Evolutionary conservation across 805 yeast genomes (phyloP).

Genomic region (Barnettozyma botsteinii): DNA sequence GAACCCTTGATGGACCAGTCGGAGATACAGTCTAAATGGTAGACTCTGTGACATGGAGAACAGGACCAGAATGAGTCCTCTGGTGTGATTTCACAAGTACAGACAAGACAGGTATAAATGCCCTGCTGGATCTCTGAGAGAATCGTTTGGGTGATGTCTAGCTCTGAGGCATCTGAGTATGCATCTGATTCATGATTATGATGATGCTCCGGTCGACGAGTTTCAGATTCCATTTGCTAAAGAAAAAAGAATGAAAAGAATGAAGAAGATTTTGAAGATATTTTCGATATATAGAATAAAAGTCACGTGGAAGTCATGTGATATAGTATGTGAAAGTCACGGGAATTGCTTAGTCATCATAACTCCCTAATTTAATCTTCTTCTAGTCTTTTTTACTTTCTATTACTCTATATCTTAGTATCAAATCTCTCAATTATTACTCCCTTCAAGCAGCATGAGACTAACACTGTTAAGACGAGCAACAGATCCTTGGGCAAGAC

Average conservation of each 20-base stretch:
- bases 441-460: constrained; percentile 19
- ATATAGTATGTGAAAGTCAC: no score
- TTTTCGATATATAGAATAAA: background rate
- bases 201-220: constrained; percentile 1
- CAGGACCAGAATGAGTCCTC: constrained; percentile 76
- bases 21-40: constrained; percentile 76
- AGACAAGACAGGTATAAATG: constrained; percentile 78
- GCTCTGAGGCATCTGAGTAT: constrained; percentile 15
- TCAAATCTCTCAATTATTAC: no score
- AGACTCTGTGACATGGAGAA: constrained; percentile 68
- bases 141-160: constrained; percentile 31
- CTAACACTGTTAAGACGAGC: constrained; percentile 13
- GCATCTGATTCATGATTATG: background rate
- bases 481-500: constrained; percentile 45
- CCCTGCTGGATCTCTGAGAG: constrained; percentile 57
- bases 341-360: no score
- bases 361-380: no score
- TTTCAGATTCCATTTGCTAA: constrained; percentile 1
- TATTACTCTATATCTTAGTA: no score
- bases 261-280: background rate
- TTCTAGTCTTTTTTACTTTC: no score
- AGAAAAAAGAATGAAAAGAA: background rate
- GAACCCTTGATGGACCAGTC: constrained; percentile 84
- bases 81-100: constrained; percentile 75
- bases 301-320: no score